Evolutionary conservation across 2,329 filamentous ascomycete genomes (phyloP).

Genomic region (Colletotrichum sp.): DNA sequence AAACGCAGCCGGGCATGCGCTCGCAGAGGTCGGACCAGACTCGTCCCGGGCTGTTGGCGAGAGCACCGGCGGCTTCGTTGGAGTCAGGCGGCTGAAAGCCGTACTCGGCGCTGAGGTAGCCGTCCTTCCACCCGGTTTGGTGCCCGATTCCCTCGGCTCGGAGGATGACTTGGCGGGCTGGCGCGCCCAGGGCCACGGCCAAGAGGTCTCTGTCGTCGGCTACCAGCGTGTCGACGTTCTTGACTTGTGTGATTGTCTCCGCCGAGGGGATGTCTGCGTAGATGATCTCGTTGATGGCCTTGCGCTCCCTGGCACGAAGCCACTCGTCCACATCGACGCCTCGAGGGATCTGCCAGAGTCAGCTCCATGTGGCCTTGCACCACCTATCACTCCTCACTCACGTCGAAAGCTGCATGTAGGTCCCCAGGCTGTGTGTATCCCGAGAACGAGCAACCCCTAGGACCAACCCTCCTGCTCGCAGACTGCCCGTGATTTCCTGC

Average conservation of each 20-base stretch:
- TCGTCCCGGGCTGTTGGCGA: conserved; percentile 53
- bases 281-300: conserved; percentile 52
- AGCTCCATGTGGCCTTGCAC: neutral
- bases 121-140: conserved; percentile 57
- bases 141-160: conserved; percentile 58
- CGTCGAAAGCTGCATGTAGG: conserved; percentile 39
- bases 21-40: conserved; percentile 61
- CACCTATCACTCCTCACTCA: conserved; percentile 20
- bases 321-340: conserved; percentile 51
- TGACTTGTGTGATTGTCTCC: conserved; percentile 42
- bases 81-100: conserved; percentile 58
- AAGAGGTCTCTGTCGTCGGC: conserved; percentile 53
- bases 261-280: conserved; percentile 48
- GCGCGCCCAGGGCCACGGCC: conserved; percentile 57
- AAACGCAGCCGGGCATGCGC: conserved; percentile 57
- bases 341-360: conserved; percentile 43
- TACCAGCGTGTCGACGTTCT: conserved; percentile 54
- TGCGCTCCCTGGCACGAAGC: conserved; percentile 51
- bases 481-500: conserved; percentile 3
- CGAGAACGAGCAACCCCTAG: conserved; percentile 37
- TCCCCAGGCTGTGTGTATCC: conserved; percentile 33
- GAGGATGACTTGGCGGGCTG: conserved; percentile 58
- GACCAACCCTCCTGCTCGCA: conserved; percentile 25
- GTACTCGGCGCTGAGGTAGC: conserved; percentile 55
- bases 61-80: conserved; percentile 51